Base-by-base conservation (phyloP, 805 yeast species). In the Yamadazyma paraphyllophila region DNA sequence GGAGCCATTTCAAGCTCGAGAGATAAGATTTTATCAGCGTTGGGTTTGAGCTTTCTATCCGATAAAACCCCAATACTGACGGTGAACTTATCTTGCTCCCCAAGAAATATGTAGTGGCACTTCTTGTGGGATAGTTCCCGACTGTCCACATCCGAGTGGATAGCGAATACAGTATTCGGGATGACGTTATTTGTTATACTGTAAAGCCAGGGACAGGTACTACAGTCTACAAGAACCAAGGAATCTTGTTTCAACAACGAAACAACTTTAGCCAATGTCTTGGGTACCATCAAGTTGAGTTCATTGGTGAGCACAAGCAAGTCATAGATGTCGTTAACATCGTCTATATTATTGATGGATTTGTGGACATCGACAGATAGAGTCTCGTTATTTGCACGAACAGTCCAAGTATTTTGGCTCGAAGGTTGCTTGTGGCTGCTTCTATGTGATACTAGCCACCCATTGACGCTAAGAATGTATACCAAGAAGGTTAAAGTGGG, bases 121-220 rank as follows among this genome's bases (percentile, higher is more conserved):
- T 44, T 38, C 20, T 36, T 45, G 9, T 24, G 33, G 7, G 46
- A 39, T 12, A 51, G 13, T 36, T 50, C 42, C 24, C 56, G 37
- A 40, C 55, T 50, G 30, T 56, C 59, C 4, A 50, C 41, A 25
- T 47, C 51, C 1, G 57, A 54, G 24, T 41, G 47, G 7, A 53
- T 17, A 8, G 47, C 54, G 5, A 56, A 37, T 2, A 55, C 51
- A 17, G 40, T 43, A 35, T 32, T 14, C 2, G 53, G 53, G 3
- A 50, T 48, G 8, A 31, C 7, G 8, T 39, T 16, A 20, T 44
- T 41, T 4, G 52, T 29, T 31, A 39, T 43, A 14, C 45, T 36
- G 25, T 39, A 42, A 29, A 48, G 36, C 57, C 57, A 55, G 2
- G 55, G 55, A 47, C 47, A 30, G 4, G 48, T 47, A 17, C 38